Evolutionary conservation across 2,329 filamentous ascomycete genomes (phyloP), one percentile per base, ranked within the genome.

Genomic region (Penicillium sp.): DNA sequence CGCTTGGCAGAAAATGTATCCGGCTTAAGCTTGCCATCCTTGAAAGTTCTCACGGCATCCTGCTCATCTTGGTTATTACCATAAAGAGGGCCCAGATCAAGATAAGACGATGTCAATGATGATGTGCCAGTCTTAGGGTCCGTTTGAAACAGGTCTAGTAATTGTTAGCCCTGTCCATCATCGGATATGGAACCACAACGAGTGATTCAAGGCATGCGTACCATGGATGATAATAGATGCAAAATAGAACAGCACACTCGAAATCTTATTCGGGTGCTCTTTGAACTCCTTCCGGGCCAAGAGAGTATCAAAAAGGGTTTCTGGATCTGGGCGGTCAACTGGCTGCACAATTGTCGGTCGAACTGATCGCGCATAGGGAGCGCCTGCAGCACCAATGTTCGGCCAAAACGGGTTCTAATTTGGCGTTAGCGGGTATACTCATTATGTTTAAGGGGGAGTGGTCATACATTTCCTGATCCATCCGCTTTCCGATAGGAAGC

Each of bases 81-180:
- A 62, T 92, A 92, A 3, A 92, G 76, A 0, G 89, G 89, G 0
- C 87, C 82, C 1, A 93, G 78, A 66, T 92, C 89, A 24, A 92
- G 81, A 61, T 92, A 92, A 0, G 88, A 91, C 0, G 88, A 91
- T 0, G 87, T 90, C 60, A 85, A 78, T 0, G 85, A 88, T 54
- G 83, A 84, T 55, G 83, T 84, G 66, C 79, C 82, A 69, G 91
- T 86, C 5, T 76, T 77, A 26, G 85, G 83, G 64, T 84, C 84
- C 1, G 87, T 90, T 37, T 84, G 81, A 73, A 90, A 90, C 49
- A 87, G 76, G 66, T 88, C 86, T 75, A 74, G 48, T 21, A 11
- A 3, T 24, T 49, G 53, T 73, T 49, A 73, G 68, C 19, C 16
- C 27, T 24, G 16, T 49, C 24, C 7, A 11, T 19, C 8, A 22